Conservation (phyloP, 306 rosid species). For the Corylus heterophylla region DNA sequence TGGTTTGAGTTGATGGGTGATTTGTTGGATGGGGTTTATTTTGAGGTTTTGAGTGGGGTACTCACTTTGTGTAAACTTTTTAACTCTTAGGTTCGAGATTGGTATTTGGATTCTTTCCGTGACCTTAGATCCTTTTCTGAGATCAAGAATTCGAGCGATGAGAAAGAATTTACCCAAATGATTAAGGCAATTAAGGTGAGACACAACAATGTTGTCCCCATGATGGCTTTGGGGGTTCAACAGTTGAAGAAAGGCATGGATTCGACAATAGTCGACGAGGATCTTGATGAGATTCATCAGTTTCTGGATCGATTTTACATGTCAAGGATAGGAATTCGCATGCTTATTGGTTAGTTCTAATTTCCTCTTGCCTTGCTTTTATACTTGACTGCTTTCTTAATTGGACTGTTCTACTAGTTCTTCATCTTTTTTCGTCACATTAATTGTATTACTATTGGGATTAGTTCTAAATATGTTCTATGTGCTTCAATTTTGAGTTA, state of each 20-base stretch:
- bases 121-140: constrained; percentile 83
- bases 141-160: constrained; percentile 63
- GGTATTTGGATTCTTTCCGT: constrained; percentile 93
- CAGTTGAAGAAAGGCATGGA: constrained; percentile 76
- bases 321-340: constrained; percentile 98
- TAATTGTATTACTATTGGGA: neutral
- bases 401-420: constrained; percentile 1
- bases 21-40: neutral
- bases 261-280: constrained; percentile 53
- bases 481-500: constrained; percentile 23
- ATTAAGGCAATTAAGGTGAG: constrained; percentile 94
- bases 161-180: constrained; percentile 76
- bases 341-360: constrained; percentile 77
- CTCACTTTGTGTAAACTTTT: constrained; percentile 14
- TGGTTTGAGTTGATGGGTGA: neutral
- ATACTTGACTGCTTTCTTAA: constrained; percentile 6
- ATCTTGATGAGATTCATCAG: constrained; percentile 79
- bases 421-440: neutral
- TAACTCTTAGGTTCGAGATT: constrained; percentile 77
- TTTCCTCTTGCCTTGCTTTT: constrained; percentile 19
- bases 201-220: constrained; percentile 96
- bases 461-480: constrained; percentile 17
- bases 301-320: constrained; percentile 94
- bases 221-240: constrained; percentile 96
- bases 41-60: neutral